Base-by-base conservation (phyloP, 176 grass and related monocot species). In the Rhynchospora tenuis region DNA sequence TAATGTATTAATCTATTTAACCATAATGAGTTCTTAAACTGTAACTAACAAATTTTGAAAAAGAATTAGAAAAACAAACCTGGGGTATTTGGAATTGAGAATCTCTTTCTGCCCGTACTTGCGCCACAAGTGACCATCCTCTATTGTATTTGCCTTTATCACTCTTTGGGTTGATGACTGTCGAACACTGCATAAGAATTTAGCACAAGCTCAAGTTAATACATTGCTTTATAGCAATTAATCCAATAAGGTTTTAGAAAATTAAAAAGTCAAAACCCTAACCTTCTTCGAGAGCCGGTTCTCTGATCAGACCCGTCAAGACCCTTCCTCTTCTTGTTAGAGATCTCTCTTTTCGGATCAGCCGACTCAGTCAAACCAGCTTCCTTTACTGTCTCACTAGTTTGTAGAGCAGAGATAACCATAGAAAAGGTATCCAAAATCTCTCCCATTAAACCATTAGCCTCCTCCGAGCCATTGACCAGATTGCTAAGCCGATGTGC, bases 61-160 rank as follows among this genome's bases (percentile, higher is more conserved):
- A 64, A 4, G 20, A 64, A 63, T 7, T 81, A 47, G 4, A 13
- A 72, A 23, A 85, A n/a, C 64, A 52, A 80, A 97, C 94, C 92
- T 97, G 54, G 94, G 91, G 78, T 90, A 9, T 24, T 90, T 87
- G 79, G 45, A 89, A 81, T 85, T 94, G 1, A 94, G 94, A 50
- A 97, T 97, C 1, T 83, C 84, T 84, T 94, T 97, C 88, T 97
- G 94, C 0, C 94, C 94, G 52, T 97, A 97, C 68, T 97, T 97
- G 75, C 94, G 88, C 94, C 94, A 97, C 9, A 88, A 58, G 29
- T 86, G 90, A 0, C 91, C 94, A 45, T 97, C 94, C 0, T 94
- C 92, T 19, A 90, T 48, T 7, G 65, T 84, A 31, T 81, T 89
- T 4, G 67, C 2, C 6, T 4, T 81, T 44, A 71, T 19, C 1